These are phyloP conservation scores for Salix udensis DNA, from an alignment of 345 rosid genomes.

Conservation along the genomic window DNA sequence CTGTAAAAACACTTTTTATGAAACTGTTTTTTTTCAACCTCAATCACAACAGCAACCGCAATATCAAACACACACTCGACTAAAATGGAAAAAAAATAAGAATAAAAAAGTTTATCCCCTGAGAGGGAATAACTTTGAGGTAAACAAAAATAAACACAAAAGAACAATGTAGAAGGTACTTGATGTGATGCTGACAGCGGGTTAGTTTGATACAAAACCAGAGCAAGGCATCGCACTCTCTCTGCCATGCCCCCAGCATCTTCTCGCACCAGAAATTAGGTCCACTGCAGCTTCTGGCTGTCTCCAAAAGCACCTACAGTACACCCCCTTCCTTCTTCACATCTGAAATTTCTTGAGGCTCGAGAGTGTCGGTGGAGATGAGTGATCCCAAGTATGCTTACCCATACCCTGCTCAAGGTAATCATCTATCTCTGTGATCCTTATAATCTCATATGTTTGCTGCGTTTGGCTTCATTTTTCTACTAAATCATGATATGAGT, in stretches of 20 bases:
- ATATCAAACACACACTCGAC: too few relatives aligned
- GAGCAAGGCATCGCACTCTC: neutral
- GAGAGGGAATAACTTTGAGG: neutral
- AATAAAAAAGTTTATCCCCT: neutral
- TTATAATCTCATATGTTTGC: neutral
- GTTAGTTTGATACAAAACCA: neutral
- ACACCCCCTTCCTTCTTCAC: neutral
- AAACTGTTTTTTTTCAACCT: too few relatives aligned
- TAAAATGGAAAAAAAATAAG: too few relatives aligned
- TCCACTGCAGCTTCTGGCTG: neutral
- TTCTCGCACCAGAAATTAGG: neutral
- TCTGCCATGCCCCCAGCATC: neutral
- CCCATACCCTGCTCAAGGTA: constrained; percentile 35
- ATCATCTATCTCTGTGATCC: too few relatives aligned
- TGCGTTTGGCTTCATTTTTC: neutral
- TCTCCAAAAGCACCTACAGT: neutral
- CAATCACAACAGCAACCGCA: rapidly evolving
- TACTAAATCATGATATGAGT: neutral
- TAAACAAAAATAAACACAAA: neutral
- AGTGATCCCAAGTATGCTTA: constrained; percentile 31
- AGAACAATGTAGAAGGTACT: neutral
- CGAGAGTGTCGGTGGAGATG: constrained; percentile 5
- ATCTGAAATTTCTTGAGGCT: neutral
- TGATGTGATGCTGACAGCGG: neutral
- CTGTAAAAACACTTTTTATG: too few relatives aligned